Conservation (phyloP, 441 rosid genomes). For the Adansonia rubrostipa region DNA sequence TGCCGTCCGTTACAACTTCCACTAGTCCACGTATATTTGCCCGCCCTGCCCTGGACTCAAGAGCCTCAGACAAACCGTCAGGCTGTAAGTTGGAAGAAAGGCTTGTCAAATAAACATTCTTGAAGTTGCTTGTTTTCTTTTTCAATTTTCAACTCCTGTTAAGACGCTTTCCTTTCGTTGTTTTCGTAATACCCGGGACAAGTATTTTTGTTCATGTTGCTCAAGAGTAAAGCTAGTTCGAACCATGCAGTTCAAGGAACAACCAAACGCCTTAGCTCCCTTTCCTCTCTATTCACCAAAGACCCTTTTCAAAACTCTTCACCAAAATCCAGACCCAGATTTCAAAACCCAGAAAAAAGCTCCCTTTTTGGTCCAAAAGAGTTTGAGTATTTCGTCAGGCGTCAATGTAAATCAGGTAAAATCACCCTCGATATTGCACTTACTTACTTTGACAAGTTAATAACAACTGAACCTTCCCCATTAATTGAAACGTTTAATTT, state of each 20-base stretch:
- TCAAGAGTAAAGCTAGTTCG: constrained; percentile 4
- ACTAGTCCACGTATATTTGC: not conserved
- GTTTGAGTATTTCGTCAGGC: constrained; percentile 26
- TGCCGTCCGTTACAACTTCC: no score
- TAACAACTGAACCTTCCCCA: constrained; percentile 17
- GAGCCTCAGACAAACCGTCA: not conserved
- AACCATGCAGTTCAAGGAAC: constrained; percentile 21
- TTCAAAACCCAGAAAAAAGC: not conserved
- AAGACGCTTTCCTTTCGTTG: not conserved
- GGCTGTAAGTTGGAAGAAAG: not conserved
- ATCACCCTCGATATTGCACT: constrained; percentile 20
- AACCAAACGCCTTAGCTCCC: not conserved
- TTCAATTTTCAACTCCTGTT: not conserved
- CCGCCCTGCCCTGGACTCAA: not conserved
- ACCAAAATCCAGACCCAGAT: not conserved
- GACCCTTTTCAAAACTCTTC: constrained; percentile 8
- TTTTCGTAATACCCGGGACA: not conserved
- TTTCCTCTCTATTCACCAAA: constrained; percentile 14
- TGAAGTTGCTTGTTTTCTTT: not conserved
- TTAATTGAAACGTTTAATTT: constrained; percentile 27
- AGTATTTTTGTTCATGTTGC: not conserved
- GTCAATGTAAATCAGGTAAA: constrained; percentile 32
- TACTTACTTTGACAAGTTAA: constrained; percentile 24
- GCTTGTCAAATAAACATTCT: not conserved
- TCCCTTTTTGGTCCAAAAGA: not conserved